Evolutionary conservation across 306 rosid species (phyloP).

Genomic region (Corylus heterophylla): DNA sequence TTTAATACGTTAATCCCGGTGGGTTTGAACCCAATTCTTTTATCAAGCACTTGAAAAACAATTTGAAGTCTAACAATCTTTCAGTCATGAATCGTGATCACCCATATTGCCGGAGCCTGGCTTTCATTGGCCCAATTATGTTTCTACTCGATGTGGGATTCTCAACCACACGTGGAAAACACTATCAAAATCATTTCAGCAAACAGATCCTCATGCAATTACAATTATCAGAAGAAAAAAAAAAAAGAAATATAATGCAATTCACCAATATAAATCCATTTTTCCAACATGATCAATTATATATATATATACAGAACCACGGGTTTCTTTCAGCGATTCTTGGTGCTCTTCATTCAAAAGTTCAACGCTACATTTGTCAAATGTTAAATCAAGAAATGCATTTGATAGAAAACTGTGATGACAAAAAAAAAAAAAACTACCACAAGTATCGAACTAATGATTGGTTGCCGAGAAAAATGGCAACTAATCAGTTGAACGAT

Average conservation of each 20-base stretch:
- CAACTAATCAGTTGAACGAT: too few species aligned
- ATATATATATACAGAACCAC: neutral
- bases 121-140: too few species aligned
- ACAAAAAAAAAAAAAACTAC: too few species aligned
- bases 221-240: neutral
- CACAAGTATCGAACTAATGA: neutral
- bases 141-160: too few species aligned
- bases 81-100: too few species aligned
- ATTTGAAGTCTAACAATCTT: too few species aligned
- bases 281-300: neutral
- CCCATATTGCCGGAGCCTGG: too few species aligned
- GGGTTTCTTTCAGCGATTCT: neutral
- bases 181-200: conserved; percentile 1
- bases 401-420: too few species aligned
- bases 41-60: too few species aligned
- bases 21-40: too few species aligned
- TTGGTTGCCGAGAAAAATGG: neutral
- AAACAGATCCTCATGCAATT: neutral
- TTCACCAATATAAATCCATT: neutral
- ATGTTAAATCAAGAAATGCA: neutral
- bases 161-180: too few species aligned
- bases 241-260: neutral
- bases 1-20: too few species aligned
- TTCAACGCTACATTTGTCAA: neutral
- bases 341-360: neutral